Percentiles rank a stretch among this genome's conserved stretches.
Conservation (phyloP, 1,284 basidiomycete genomes). For the Heterobasidion occidentale region DNA sequence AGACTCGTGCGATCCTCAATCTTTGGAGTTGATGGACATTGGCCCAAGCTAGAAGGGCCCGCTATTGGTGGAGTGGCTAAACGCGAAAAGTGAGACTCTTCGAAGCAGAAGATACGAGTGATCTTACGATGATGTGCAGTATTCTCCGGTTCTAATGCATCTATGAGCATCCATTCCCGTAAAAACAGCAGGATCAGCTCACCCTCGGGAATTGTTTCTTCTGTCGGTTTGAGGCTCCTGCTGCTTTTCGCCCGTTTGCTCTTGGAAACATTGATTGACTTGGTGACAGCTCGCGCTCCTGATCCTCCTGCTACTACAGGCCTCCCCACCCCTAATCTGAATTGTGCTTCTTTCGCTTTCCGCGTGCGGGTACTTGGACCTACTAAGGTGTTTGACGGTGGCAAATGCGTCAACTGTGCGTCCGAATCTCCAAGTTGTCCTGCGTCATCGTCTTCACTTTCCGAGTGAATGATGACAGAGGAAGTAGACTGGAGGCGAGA, state of each 20-base stretch:
- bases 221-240: constrained; percentile 38
- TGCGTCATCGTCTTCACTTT: constrained; percentile 42
- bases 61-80: neutral
- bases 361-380: constrained; percentile 35
- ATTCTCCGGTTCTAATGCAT: constrained; percentile 1
- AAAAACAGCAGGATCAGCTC: neutral
- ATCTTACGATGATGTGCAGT: constrained; percentile 2
- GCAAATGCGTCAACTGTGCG: constrained; percentile 6
- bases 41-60: neutral
- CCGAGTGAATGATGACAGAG: constrained; percentile 39
- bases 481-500: constrained; percentile 29
- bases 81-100: neutral
- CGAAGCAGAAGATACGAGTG: neutral
- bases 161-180: neutral
- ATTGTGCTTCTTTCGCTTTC: constrained; percentile 66
- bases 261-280: constrained; percentile 41
- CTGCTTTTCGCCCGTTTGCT: constrained; percentile 41
- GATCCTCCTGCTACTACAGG: constrained; percentile 54
- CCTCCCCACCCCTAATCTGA: constrained; percentile 62
- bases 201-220: constrained; percentile 52
- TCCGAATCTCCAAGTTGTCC: constrained; percentile 4
- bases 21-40: neutral
- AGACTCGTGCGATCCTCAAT: neutral
- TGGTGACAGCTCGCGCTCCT: constrained; percentile 57
- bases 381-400: constrained; percentile 18